A percentile compares a stretch with the other conserved stretches of the same genome.
Conservation (phyloP, 345 rosid species). For the Linum usitatissimum region DNA sequence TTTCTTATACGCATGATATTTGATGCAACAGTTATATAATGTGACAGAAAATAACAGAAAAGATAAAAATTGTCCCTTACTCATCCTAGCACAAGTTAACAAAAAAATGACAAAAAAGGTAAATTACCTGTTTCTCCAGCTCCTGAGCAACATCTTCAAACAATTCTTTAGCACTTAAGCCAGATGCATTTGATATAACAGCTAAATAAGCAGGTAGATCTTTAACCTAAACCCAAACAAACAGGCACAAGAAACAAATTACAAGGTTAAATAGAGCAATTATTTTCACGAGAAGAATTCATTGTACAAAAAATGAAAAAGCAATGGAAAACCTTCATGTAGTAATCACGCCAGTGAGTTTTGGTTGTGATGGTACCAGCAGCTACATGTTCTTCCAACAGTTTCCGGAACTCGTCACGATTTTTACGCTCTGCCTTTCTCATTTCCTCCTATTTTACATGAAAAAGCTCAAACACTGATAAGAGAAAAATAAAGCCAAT, state of each 20-base stretch:
- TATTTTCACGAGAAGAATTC: slow-evolving; percentile 6
- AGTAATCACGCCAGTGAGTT: slow-evolving; percentile 81
- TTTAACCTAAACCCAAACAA: slow-evolving; percentile 45
- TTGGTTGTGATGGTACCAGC: slow-evolving; percentile 65
- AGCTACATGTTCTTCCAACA: slow-evolving; percentile 74
- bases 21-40: background rate
- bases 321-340: slow-evolving; percentile 40
- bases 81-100: background rate
- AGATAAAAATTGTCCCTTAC: background rate
- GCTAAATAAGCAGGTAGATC: slow-evolving; percentile 61
- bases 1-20: background rate
- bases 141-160: slow-evolving; percentile 85
- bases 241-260: background rate
- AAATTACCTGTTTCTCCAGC: slow-evolving; percentile 56
- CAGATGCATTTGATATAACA: slow-evolving; percentile 67
- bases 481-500: background rate
- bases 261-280: slow-evolving; percentile 9
- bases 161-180: slow-evolving; percentile 85
- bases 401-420: slow-evolving; percentile 85
- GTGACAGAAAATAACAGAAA: background rate
- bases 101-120: background rate
- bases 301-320: slow-evolving; percentile 10
- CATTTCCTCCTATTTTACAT: slow-evolving; percentile 56
- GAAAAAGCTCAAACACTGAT: slow-evolving; percentile 11
- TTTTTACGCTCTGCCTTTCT: slow-evolving; percentile 88